Base-by-base conservation (phyloP, 768 basidiomycete species). In the Mycena galericulata region DNA sequence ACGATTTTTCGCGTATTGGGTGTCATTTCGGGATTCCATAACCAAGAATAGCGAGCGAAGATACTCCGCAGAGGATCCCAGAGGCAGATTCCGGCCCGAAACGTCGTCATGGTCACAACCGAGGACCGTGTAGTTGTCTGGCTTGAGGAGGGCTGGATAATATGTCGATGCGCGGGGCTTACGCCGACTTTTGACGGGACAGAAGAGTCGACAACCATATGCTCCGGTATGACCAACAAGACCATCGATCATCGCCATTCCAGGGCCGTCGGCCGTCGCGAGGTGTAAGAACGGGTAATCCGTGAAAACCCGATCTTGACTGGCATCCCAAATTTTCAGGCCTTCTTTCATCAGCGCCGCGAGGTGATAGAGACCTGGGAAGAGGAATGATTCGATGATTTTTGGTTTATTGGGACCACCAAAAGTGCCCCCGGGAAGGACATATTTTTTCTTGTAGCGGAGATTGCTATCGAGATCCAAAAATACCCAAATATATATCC, bases 381-480 rank as follows among this genome's bases (percentile, higher is more conserved):
- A 78, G 1, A 77, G 27, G 63, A 77, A 81, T 0, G 74, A 79
- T 12, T 83, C 75, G 0, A 75, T n/a, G 26, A 70, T 72, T 22
- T 79, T 79, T 0, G 78, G 79, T 10, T 81, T 79, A 1, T 79
- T 74, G 0, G 76, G 81, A 0, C 83, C 79, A 17, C 76, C 77
- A 24, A 79, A 74, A 17, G 79, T 49, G 0, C 73, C 65, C 12
- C 76, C 76, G 40, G 78, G 79, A 54, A 81, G 56, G 7, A 82
- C 69, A 57, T 69, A 58, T 3, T 36, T n/a, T 46, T 79, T 81
- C 47, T 79, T 78, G 67, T 78, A 80, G 0, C 75, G 70, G 0
- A 65, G 26, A 4, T 68, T 68, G 0, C 78, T 80, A 0, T 70
- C 41, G 1, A 75, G 70, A 49, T 76, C 73, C 1, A 78, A 7